Evolutionary conservation across 192 early-diverging fungal species (phyloP).

Genomic region (Umbelopsis sp.): DNA sequence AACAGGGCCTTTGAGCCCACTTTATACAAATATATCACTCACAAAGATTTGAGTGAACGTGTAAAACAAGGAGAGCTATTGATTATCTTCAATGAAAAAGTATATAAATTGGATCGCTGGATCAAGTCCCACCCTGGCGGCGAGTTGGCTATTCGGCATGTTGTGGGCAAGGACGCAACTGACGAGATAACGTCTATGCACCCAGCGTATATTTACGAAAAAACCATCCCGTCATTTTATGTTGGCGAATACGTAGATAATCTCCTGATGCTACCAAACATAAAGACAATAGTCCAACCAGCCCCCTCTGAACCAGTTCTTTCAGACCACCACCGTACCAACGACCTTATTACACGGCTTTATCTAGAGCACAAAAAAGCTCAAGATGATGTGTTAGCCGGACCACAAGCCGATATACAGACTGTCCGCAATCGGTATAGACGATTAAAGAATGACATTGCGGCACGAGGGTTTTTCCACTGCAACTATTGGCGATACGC

Average conservation of each 20-base stretch:
- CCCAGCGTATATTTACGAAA: constrained; percentile 76
- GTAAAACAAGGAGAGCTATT: constrained; percentile 71
- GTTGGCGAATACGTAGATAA: constrained; percentile 66
- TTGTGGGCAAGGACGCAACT: constrained; percentile 89
- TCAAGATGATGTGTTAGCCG: neutral
- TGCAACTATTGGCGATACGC: constrained; percentile 57
- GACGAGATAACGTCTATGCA: constrained; percentile 88
- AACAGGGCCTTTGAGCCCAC: neutral
- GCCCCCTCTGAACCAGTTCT: neutral
- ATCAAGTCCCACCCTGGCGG: constrained; percentile 91
- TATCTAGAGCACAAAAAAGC: neutral
- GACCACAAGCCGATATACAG: constrained; percentile 6
- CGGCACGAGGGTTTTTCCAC: constrained; percentile 63
- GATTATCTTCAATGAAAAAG: constrained; percentile 83
- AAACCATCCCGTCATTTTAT: constrained; percentile 77
- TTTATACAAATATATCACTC: constrained; percentile 27
- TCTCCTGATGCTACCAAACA: neutral
- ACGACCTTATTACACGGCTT: neutral
- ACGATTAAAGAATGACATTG: constrained; percentile 65
- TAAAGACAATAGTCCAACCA: neutral
- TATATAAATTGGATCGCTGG: constrained; percentile 86
- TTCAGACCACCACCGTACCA: neutral
- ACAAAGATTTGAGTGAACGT: constrained; percentile 38
- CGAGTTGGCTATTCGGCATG: constrained; percentile 83
- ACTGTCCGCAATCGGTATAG: constrained; percentile 47